Evolutionary conservation across 192 early-diverging fungal species (phyloP).

Genomic region (Ramicandelaber brevisporus): DNA sequence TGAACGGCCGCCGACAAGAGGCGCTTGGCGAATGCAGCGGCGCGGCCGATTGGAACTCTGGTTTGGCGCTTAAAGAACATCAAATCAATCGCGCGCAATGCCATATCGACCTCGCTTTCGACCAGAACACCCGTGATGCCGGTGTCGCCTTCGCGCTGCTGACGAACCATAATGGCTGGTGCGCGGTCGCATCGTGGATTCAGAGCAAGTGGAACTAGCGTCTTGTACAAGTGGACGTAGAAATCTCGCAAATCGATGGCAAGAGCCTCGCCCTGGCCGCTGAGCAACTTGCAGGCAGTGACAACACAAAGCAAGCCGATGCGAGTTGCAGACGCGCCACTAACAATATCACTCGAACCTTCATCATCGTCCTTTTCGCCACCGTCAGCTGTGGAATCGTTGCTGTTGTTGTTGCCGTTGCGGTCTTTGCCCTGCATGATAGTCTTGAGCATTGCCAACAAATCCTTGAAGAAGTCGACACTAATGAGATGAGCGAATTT

Average conservation of each 20-base stretch:
- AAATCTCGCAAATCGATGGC: slow-evolving; percentile 87
- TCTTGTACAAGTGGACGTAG: slow-evolving; percentile 56
- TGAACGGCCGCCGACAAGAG: slow-evolving; percentile 39
- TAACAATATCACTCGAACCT: slow-evolving; percentile 7
- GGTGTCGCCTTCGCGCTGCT: slow-evolving; percentile 11
- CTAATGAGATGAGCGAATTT: slow-evolving; percentile 89
- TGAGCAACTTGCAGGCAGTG: slow-evolving; percentile 67
- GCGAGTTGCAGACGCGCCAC: slow-evolving; percentile 22
- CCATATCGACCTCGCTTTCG: slow-evolving; percentile 50
- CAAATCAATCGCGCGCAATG: slow-evolving; percentile 60
- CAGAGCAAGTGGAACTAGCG: slow-evolving; percentile 39
- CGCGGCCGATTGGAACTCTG: slow-evolving; percentile 48
- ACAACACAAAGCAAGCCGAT: slow-evolving; percentile 67
- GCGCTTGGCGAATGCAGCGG: slow-evolving; percentile 77
- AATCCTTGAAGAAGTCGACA: slow-evolving; percentile 82
- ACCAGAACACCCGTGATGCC: slow-evolving; percentile 22
- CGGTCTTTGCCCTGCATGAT: slow-evolving; percentile 44
- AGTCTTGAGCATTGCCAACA: slow-evolving; percentile 57
- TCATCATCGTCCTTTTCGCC: slow-evolving; percentile 7
- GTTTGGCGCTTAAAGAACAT: slow-evolving; percentile 56
- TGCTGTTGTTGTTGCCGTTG: slow-evolving; percentile 14
- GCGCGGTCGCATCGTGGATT: slow-evolving; percentile 32
- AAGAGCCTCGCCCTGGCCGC: slow-evolving; percentile 74
- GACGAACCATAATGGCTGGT: not conserved
- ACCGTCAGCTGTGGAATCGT: slow-evolving; percentile 12